Base-by-base conservation (phyloP, 768 basidiomycete genomes). In the Pleurotus citrinopileatus region DNA sequence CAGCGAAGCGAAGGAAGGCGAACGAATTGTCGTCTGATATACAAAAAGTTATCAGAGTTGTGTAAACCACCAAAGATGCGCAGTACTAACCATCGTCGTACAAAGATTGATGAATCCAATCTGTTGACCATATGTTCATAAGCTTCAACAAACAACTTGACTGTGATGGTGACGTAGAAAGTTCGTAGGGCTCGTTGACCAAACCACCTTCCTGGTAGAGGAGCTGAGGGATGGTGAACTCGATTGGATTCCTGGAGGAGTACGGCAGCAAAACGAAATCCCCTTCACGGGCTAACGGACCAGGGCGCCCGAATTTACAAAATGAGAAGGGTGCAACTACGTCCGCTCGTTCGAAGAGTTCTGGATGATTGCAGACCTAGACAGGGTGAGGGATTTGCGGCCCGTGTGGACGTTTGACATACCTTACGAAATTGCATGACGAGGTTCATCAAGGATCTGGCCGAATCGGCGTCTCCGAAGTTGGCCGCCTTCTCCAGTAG, bases 341-440 rank as follows among this genome's bases (percentile, higher is more conserved):
- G 67, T 98, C 97, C 23, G 95, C 95, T 13, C 97, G 84, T 67
- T 98, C 94, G 67, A 99, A 99, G 25, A 99, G 79, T 66, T 98
- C 96, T 0, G 97, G 97, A 61, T 99, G 97, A 63, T 98, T 98
- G 78, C 96, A 98, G 58, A 96, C 93, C 90, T 91, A 46, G 56
- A 28, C 48, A 42, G 19, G 19, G 20, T 22, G n/a, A 52, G 32
- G 48, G 42, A 56, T n/a, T 22, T 5, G 22, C 26, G 26, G n/a
- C 23, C 27, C 2, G 27, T 36, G 19, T 44, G 32, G 13, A 38
- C 22, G 5, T 3, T 20, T 34, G 20, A 54, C 70, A 23, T 52
- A 91, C 93, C 78, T 99, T 99, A 60, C 97, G 87, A 78, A 98
- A 98, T 68, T 99, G 97, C 97, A 99, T 99, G 57, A 99, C 97